Percentiles rank a stretch among this genome's conserved stretches.
Conservation (phyloP, 306 rosid genomes). For the Lotus japonicus region DNA sequence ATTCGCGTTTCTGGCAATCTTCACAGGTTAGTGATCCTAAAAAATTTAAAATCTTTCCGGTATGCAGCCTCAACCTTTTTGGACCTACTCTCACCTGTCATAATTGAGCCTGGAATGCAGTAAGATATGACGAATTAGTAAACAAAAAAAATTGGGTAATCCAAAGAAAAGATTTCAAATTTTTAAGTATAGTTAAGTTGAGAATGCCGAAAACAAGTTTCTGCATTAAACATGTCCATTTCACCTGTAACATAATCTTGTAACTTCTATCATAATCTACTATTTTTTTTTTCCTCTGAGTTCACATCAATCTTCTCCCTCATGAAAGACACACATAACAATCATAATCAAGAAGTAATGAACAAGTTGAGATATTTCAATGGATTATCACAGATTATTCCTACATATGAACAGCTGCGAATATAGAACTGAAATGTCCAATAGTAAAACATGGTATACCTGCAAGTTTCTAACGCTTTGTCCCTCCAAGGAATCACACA, state of each 20-base stretch:
- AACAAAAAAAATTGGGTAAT: neutral
- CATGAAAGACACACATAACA: neutral
- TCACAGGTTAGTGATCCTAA: neutral
- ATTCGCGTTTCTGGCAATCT: neutral
- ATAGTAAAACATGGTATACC: constrained; percentile 26
- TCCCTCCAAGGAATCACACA: constrained; percentile 60
- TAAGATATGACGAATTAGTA: neutral
- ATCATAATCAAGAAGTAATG: neutral
- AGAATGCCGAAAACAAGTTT: neutral
- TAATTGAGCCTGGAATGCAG: neutral
- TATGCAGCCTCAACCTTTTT: constrained; percentile 30
- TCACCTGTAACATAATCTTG: neutral
- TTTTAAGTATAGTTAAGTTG: neutral
- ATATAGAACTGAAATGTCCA: neutral
- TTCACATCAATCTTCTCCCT: neutral
- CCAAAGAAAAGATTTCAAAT: neutral
- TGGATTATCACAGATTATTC: neutral
- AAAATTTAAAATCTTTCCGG: constrained; percentile 1
- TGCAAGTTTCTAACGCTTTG: constrained; percentile 27
- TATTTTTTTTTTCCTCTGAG: neutral
- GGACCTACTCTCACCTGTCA: constrained; percentile 40
- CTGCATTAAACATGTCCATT: neutral
- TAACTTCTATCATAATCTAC: neutral
- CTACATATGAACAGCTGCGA: neutral
- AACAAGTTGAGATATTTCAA: too few relatives aligned